A percentile compares a stretch with the other conserved stretches of the same genome.
Conservation (phyloP, 78 protist genomes). For the Dictyostelium intermedium region DNA sequence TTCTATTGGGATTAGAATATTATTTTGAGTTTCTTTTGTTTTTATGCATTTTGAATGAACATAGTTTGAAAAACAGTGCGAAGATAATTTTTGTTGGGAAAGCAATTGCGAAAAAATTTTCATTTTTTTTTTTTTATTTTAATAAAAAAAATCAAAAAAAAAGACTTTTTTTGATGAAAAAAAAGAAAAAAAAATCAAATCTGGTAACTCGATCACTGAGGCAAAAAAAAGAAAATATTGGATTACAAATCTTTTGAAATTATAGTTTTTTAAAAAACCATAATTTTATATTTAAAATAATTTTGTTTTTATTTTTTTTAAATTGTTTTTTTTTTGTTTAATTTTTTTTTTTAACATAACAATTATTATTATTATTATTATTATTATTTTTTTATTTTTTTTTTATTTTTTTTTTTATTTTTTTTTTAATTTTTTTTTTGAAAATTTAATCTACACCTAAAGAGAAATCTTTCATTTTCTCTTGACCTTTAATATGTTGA, state of each 20-base stretch:
- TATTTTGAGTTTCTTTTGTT: not conserved
- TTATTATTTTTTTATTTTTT: not conserved
- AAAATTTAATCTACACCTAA: constrained; percentile 9
- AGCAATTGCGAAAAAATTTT: not conserved
- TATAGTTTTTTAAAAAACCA: too few species aligned
- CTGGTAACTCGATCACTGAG: too few species aligned
- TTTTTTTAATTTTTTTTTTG: not conserved
- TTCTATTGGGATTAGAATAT: not conserved
- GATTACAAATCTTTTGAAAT: too few species aligned
- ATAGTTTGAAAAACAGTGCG: not conserved
- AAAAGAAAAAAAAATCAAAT: too few species aligned
- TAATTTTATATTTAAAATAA: too few species aligned
- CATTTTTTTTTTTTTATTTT: not conserved
- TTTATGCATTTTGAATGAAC: not conserved
- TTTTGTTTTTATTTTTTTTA: too few species aligned
- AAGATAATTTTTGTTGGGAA: not conserved
- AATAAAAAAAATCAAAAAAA: too few species aligned
- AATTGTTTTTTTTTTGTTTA: too few species aligned
- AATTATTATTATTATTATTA: too few species aligned
- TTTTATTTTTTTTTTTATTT: not conserved
- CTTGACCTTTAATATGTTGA: not conserved
- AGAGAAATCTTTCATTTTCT: constrained; percentile 9
- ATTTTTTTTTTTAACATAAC: too few species aligned
- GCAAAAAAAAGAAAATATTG: too few species aligned
- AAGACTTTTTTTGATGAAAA: too few species aligned